Evolutionary conservation across 2,329 filamentous ascomycete species (phyloP), one percentile per base, ranked within the genome.

Genomic region (Hypoxylon sp.): DNA sequence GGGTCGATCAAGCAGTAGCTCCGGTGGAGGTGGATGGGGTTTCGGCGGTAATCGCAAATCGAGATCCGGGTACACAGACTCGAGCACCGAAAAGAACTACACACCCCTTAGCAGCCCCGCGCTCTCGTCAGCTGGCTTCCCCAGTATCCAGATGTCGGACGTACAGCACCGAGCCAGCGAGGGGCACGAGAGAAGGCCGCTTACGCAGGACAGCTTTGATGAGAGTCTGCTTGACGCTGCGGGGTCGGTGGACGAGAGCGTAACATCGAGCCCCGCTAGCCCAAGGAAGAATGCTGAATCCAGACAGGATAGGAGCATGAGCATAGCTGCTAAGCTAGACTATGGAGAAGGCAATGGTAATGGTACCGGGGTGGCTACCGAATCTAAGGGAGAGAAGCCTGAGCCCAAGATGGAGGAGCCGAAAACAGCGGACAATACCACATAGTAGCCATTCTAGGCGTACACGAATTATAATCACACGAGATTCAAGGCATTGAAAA

Each of bases 161-260:
- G 53, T 68, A 13, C 62, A 61, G 35, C 67, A 68, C 29, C 70
- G 70, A 39, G 46, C 66, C 5, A 75, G 73, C 63, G 70, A 77
- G 64, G 70, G 71, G 10, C 62, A 68, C 52, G 72, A 74, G 9
- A 68, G 72, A 39, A 54, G 63, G 24, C 81, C 81, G 13, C 67
- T 72, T 17, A 83, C 80, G 37, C 81, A 82, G 63, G 79, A 78
- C 46, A 84, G 82, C 67, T 84, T 83, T 59, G 80, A 79, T 52
- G 83, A 85, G 71, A 84, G 82, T 61, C 77, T 84, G 31, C 78
- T 85, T 22, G 84, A 83, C 5, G 78, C 75, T 0, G 80, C 77
- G 2, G 70, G 60, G 13, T 76, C 76, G 13, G 73, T 68, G 4
- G 74, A 71, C 39, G 72, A 73, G n/a, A 75, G 72, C 37, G 70